These are phyloP conservation scores for Brassica cretica DNA, from an alignment of 345 rosid genomes.

Conservation along the genomic window DNA sequence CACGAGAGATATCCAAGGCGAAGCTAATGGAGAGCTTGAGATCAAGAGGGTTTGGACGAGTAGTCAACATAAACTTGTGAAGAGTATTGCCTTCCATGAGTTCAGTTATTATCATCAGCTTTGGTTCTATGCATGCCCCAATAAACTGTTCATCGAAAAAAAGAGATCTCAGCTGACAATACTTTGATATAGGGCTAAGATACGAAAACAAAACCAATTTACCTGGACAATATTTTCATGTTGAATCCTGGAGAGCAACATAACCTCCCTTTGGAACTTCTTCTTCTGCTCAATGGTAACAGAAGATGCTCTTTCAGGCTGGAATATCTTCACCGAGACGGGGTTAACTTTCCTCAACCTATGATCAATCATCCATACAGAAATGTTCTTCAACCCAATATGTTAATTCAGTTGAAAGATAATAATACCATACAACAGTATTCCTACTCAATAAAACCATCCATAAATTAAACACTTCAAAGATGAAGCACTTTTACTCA, in stretches of 20 bases:
- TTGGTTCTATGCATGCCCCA: slow-evolving; percentile 62
- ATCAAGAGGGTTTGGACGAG: slow-evolving; percentile 60
- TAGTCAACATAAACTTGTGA: slow-evolving; percentile 55
- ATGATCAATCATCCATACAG: neutral
- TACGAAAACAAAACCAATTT: neutral
- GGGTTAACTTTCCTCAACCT: slow-evolving; percentile 38
- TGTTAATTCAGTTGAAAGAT: neutral
- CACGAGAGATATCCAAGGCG: slow-evolving; percentile 62
- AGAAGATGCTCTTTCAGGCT: slow-evolving; percentile 43
- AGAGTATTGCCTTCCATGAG: slow-evolving; percentile 59
- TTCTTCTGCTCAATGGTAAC: slow-evolving; percentile 46
- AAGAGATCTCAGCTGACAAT: slow-evolving; percentile 5
- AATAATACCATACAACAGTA: neutral
- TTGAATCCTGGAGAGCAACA: slow-evolving; percentile 50
- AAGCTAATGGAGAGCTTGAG: slow-evolving; percentile 47
- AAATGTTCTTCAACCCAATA: neutral
- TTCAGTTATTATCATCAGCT: slow-evolving; percentile 63
- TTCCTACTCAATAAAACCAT: neutral
- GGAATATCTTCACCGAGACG: slow-evolving; percentile 66
- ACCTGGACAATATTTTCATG: slow-evolving; percentile 71
- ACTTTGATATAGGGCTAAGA: neutral
- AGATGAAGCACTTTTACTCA: neutral
- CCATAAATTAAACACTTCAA: neutral
- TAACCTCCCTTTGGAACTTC: slow-evolving; percentile 67
- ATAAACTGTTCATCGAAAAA: slow-evolving; percentile 48